These are phyloP conservation scores for Plectranthus barbatus DNA, from an alignment of 257 asterid species.

Conservation along the genomic window DNA sequence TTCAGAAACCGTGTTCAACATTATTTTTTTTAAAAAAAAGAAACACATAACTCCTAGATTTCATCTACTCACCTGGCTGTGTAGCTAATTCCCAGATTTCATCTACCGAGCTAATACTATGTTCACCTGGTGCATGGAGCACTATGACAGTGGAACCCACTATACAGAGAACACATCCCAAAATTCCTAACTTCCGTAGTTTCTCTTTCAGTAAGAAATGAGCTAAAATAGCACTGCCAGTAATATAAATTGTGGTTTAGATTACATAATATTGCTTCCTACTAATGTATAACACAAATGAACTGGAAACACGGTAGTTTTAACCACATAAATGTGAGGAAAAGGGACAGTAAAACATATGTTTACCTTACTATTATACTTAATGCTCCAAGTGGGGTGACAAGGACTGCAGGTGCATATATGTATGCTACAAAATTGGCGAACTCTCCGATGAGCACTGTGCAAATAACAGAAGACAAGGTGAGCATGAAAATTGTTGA, in stretches of 20 bases:
- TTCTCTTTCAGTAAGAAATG: slow-evolving; percentile 68
- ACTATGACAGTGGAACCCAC: slow-evolving; percentile 70
- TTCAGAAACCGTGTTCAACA: not conserved
- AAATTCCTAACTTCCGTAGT: slow-evolving; percentile 55
- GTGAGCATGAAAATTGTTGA: not conserved
- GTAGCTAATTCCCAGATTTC: slow-evolving; percentile 71
- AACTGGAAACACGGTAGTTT: not conserved
- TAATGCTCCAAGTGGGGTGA: slow-evolving; percentile 78
- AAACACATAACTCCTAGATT: not conserved
- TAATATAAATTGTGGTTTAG: slow-evolving; percentile 14
- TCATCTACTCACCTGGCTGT: slow-evolving; percentile 53
- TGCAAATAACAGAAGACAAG: slow-evolving; percentile 10
- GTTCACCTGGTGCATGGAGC: slow-evolving; percentile 87
- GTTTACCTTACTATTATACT: slow-evolving; percentile 76
- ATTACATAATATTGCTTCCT: not conserved
- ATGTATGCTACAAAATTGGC: slow-evolving; percentile 73
- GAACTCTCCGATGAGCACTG: slow-evolving; percentile 78
- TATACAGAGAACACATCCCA: slow-evolving; percentile 69
- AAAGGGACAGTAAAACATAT: not conserved
- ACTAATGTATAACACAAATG: not conserved
- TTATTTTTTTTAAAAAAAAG: not conserved
- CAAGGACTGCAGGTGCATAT: slow-evolving; percentile 83
- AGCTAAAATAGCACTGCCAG: slow-evolving; percentile 66
- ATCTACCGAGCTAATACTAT: slow-evolving; percentile 62
- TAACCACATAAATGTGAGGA: not conserved